Percentiles rank a stretch among this genome's conserved stretches.
Evolutionary conservation across 208 protist genomes (phyloP).

Genomic region (Angomonas deanei): DNA sequence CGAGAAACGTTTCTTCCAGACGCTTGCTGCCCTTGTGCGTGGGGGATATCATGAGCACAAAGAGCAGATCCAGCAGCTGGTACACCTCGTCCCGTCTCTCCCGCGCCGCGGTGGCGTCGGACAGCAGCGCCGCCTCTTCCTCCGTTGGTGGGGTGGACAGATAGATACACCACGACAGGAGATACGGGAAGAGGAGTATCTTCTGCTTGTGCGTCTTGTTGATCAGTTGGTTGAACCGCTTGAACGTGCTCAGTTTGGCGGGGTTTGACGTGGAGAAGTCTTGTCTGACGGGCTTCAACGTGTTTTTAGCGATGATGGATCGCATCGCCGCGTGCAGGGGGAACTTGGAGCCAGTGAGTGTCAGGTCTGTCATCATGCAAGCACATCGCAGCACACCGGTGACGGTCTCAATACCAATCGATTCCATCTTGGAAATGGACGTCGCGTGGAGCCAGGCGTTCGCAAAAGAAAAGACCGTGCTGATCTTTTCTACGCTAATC

Average conservation of each 20-base stretch:
- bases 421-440: conserved; percentile 66
- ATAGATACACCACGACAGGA: conserved; percentile 61
- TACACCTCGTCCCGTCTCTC: conserved; percentile 47
- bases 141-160: conserved; percentile 30
- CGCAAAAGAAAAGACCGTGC: conserved; percentile 59
- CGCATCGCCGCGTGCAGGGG: conserved; percentile 39
- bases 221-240: conserved; percentile 44
- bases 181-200: conserved; percentile 70
- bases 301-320: conserved; percentile 36
- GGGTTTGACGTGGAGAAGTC: conserved; percentile 53
- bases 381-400: conserved; percentile 56
- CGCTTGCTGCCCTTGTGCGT: conserved; percentile 21
- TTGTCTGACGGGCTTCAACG: conserved; percentile 55
- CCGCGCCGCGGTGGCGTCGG: conserved; percentile 13
- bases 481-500: conserved; percentile 54
- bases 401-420: conserved; percentile 67
- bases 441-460: conserved; percentile 76
- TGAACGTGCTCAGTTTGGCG: conserved; percentile 50
- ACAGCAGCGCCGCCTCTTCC: conserved; percentile 8
- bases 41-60: conserved; percentile 55
- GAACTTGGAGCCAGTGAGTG: conserved; percentile 50
- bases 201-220: conserved; percentile 82
- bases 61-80: conserved; percentile 66
- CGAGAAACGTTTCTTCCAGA: conserved; percentile 68
- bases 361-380: conserved; percentile 63